phyloP scores from a whole-genome alignment of 768 basidiomycete genomes.

The Boletus fagicola region DNA sequence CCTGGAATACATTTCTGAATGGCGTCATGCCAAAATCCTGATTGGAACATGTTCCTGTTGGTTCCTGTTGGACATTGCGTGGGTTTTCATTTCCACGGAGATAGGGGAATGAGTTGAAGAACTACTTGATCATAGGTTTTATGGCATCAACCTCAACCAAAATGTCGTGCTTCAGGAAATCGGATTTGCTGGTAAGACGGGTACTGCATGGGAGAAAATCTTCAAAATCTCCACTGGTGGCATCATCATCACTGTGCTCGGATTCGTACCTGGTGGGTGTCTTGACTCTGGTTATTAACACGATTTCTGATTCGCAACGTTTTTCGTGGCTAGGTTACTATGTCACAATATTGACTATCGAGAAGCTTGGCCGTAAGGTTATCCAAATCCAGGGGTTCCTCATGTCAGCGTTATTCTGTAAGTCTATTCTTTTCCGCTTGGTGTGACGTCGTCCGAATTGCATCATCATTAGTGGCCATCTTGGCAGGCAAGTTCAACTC shows the following conservation, averaged over 20 bases:
- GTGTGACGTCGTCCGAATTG: neutral
- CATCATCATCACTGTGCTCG: conserved; percentile 70
- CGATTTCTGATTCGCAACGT: neutral
- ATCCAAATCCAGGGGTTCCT: conserved; percentile 79
- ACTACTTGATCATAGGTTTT: conserved; percentile 47
- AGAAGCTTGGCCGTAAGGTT: conserved; percentile 68
- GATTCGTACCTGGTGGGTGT: conserved; percentile 68
- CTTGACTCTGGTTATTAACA: neutral
- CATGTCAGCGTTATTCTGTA: conserved; percentile 65
- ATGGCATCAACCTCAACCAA: conserved; percentile 75
- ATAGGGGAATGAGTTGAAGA: neutral
- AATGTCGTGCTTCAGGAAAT: conserved; percentile 76
- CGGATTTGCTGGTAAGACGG: conserved; percentile 58
- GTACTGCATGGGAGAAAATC: conserved; percentile 60
- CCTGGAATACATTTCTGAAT: conserved; percentile 64
- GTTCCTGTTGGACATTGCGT: conserved; percentile 78
- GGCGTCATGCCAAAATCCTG: conserved; percentile 64
- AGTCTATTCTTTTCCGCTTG: conserved; percentile 6
- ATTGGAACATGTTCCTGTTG: conserved; percentile 68
- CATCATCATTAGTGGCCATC: conserved; percentile 49
- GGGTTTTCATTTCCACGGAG: neutral
- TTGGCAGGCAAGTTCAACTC: conserved; percentile 62
- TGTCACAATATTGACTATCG: conserved; percentile 63
- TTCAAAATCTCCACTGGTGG: conserved; percentile 67
- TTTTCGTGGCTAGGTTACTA: conserved; percentile 54